Evolutionary conservation across 1,284 basidiomycete genomes (phyloP), one percentile per base, ranked within the genome.

Genomic region (Cerrena zonata): DNA sequence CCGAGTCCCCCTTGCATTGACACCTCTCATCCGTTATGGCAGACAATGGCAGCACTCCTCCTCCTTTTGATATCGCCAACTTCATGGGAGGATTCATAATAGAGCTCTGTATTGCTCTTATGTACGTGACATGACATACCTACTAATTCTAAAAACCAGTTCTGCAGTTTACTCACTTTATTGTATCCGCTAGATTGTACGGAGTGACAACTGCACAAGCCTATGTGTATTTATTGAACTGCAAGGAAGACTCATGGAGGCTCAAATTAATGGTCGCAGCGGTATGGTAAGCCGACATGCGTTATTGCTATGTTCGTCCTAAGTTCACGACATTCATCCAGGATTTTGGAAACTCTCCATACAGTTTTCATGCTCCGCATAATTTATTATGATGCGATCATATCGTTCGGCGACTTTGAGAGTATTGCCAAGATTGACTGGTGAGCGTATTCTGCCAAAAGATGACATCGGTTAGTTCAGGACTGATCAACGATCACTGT

Each of bases 121-220:
- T 23, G 41, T 42, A 23, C 13, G 41, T 24, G 21, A 7, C n/a
- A n/a, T n/a, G n/a, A n/a, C n/a, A n/a, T n/a, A n/a, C n/a, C n/a
- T n/a, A n/a, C n/a, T n/a, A n/a, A n/a, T n/a, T n/a, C n/a, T n/a
- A n/a, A n/a, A n/a, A n/a, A n/a, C n/a, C n/a, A n/a, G n/a, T n/a
- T n/a, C n/a, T n/a, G n/a, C n/a, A n/a, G n/a, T n/a, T n/a, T n/a
- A 23, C n/a, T n/a, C n/a, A n/a, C n/a, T n/a, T n/a, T n/a, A n/a
- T n/a, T n/a, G n/a, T n/a, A n/a, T n/a, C n/a, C n/a, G n/a, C n/a
- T 23, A 42, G 41, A n/a, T 23, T 42, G 41, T 42, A 42, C 24
- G 41, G 41, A 22, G 41, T 42, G 7, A 42, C 41, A 22, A 42
- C 41, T 22, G 41, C 41, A 24, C 41, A 42, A 15, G 18, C 41